phyloP scores from a whole-genome alignment of 1,284 basidiomycete species.

The Entoloma clypeatum region DNA sequence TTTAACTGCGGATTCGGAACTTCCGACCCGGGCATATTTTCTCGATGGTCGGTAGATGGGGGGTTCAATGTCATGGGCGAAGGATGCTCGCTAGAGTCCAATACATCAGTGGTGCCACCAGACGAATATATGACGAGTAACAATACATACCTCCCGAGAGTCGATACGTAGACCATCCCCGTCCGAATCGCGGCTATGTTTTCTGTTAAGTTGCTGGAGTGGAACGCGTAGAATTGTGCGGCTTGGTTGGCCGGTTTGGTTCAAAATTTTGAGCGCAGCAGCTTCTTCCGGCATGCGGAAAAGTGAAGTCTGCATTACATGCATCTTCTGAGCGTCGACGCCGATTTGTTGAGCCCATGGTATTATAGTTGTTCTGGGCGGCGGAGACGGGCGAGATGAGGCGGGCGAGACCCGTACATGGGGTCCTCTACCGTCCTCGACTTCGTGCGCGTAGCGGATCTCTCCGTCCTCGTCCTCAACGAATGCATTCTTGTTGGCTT shows the following conservation, averaged over 20 bases:
- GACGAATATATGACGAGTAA: neutral
- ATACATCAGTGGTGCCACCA: slow-evolving; percentile 7
- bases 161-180: slow-evolving; percentile 62
- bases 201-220: slow-evolving; percentile 43
- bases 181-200: slow-evolving; percentile 75
- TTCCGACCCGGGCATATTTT: slow-evolving; percentile 68
- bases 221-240: slow-evolving; percentile 31
- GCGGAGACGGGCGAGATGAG: slow-evolving; percentile 27
- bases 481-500: slow-evolving; percentile 35
- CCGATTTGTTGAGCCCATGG: slow-evolving; percentile 71
- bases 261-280: slow-evolving; percentile 50
- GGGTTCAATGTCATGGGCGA: slow-evolving; percentile 67
- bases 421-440: slow-evolving; percentile 24
- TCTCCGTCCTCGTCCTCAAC: slow-evolving; percentile 51
- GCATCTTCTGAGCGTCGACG: slow-evolving; percentile 78
- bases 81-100: slow-evolving; percentile 61
- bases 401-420: slow-evolving; percentile 26
- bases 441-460: slow-evolving; percentile 42
- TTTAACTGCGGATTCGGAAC: slow-evolving; percentile 56
- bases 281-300: slow-evolving; percentile 75
- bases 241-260: slow-evolving; percentile 36
- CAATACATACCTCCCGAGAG: slow-evolving; percentile 55
- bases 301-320: slow-evolving; percentile 88
- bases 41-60: slow-evolving; percentile 61
- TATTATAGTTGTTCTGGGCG: slow-evolving; percentile 34